Conservation (phyloP, 768 basidiomycete genomes). For the Russula sp. region DNA sequence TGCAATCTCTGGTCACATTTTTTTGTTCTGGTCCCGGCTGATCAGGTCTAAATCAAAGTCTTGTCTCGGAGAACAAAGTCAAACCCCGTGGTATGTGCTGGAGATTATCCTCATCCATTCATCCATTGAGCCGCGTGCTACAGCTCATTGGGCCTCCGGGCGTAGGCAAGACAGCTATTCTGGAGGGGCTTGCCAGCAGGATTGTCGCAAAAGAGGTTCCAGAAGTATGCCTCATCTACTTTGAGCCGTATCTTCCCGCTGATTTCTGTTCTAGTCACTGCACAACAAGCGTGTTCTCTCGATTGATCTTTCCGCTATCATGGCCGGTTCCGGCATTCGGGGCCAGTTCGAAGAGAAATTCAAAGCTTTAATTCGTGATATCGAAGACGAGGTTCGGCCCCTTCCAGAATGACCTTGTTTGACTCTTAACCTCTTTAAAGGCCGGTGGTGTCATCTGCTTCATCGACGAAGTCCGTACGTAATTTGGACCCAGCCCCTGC, state of each 20-base stretch:
- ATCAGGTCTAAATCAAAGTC: constrained; percentile 44
- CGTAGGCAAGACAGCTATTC: constrained; percentile 89
- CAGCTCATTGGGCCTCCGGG: constrained; percentile 84
- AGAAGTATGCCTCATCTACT: constrained; percentile 51
- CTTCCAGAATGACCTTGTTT: constrained; percentile 32
- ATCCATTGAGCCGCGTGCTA: not conserved
- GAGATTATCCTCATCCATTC: not conserved
- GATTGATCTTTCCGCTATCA: constrained; percentile 76
- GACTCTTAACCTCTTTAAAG: constrained; percentile 35
- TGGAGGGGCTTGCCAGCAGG: constrained; percentile 84
- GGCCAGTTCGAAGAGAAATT: constrained; percentile 95
- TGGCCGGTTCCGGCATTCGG: constrained; percentile 88
- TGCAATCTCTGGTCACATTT: constrained; percentile 34
- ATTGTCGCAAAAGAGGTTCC: constrained; percentile 90
- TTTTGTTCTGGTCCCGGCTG: not conserved
- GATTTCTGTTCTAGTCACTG: constrained; percentile 54
- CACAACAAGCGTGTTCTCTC: constrained; percentile 86
- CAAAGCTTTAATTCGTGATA: constrained; percentile 85
- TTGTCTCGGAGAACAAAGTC: constrained; percentile 87
- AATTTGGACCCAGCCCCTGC: not conserved
- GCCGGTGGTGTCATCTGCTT: constrained; percentile 84
- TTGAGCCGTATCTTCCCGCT: not conserved
- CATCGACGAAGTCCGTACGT: constrained; percentile 91
- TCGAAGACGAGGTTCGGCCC: constrained; percentile 68
- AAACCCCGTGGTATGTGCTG: constrained; percentile 71